Conservation (phyloP, 2,329 filamentous ascomycete species). For the Cordyceps cateniannulata region DNA sequence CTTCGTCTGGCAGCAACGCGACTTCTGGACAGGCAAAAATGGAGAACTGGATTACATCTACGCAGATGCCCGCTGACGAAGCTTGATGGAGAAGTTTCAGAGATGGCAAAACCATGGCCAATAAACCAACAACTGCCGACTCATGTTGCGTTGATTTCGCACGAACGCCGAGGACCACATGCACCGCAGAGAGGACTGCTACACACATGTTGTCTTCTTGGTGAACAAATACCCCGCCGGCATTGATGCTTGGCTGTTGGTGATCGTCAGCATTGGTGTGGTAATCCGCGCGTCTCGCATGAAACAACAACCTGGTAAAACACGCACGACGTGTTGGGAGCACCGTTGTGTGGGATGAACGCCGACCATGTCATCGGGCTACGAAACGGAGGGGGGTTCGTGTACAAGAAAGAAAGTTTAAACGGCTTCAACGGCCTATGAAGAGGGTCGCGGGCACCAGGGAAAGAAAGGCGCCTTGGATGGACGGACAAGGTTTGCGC, state of each 20-base stretch:
- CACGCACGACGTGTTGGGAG: neutral
- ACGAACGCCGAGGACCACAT: neutral
- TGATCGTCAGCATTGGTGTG: neutral
- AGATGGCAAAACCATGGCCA: conserved; percentile 15
- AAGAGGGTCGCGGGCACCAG: neutral
- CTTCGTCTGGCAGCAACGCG: conserved; percentile 22
- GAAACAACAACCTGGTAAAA: neutral
- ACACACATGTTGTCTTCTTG: conserved; percentile 10
- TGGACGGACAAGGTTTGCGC: neutral
- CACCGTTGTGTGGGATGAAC: neutral
- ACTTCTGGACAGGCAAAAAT: conserved; percentile 39
- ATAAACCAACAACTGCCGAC: conserved; percentile 13
- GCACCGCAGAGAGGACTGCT: neutral
- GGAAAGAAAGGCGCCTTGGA: neutral
- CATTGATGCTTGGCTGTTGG: neutral
- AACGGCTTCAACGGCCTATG: too few species aligned
- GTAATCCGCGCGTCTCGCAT: neutral
- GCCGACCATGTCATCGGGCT: neutral
- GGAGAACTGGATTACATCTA: conserved; percentile 80
- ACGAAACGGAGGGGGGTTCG: neutral
- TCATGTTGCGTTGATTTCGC: neutral
- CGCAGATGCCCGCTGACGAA: conserved; percentile 51
- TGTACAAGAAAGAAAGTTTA: neutral
- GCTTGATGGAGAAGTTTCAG: neutral
- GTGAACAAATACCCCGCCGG: neutral